Conservation (phyloP, 768 basidiomycete species). For the Rossbeevera mucosa region DNA sequence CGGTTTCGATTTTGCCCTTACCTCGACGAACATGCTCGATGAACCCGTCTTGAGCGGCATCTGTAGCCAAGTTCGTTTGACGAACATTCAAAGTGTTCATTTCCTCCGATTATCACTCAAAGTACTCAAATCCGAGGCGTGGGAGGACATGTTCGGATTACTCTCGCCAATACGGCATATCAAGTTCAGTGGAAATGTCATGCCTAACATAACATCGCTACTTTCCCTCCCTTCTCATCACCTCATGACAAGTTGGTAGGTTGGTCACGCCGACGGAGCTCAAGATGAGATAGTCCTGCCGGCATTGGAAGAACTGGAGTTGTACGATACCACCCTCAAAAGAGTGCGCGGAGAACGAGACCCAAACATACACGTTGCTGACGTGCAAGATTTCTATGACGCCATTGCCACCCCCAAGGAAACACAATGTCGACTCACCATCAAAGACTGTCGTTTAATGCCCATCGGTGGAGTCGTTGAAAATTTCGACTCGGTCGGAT, state of each 20-base stretch:
- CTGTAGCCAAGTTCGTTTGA: neutral
- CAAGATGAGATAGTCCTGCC: neutral
- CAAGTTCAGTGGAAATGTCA: neutral
- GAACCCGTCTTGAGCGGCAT: neutral
- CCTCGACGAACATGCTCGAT: neutral
- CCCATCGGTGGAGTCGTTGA: neutral
- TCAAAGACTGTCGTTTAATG: neutral
- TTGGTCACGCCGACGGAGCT: neutral
- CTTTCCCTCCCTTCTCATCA: neutral
- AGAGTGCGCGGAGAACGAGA: too few species aligned
- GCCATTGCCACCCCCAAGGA: neutral
- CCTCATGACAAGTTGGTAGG: neutral
- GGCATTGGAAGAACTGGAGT: neutral
- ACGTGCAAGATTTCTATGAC: neutral
- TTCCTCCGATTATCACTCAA: neutral
- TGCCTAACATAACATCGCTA: neutral
- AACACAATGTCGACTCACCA: neutral
- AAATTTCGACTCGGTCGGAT: neutral
- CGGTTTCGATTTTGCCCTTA: accelerated
- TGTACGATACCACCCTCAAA: neutral
- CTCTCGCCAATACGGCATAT: neutral
- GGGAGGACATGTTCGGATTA: neutral
- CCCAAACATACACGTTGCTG: too few species aligned
- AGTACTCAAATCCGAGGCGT: neutral
- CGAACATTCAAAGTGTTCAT: neutral